phyloP scores from a whole-genome alignment of 75 land plant genomes.

The Pinus albicaulis region DNA sequence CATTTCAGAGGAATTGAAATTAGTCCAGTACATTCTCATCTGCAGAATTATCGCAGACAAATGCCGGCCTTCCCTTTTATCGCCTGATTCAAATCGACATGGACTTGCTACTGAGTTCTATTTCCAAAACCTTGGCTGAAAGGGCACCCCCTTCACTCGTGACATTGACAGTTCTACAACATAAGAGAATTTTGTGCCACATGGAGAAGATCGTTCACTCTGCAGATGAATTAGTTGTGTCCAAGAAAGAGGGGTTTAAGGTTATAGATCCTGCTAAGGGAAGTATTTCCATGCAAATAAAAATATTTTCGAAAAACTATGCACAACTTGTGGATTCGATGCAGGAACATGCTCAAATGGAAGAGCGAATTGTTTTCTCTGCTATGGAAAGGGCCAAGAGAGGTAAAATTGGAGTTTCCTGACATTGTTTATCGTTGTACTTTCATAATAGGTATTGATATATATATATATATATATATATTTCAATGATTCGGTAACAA shows the following conservation, averaged over 20 bases:
- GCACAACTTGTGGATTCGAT: constrained; percentile 52
- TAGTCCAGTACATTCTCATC: constrained; percentile 10
- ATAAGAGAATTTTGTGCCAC: constrained; percentile 66
- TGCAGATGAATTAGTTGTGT: constrained; percentile 50
- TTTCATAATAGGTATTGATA: no score
- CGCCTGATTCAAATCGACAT: constrained; percentile 27
- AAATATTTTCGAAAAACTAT: constrained; percentile 54
- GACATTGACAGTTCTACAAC: constrained; percentile 54
- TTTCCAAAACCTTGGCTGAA: constrained; percentile 20
- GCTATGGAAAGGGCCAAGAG: constrained; percentile 52
- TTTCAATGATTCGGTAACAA: neutral
- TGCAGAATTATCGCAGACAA: constrained; percentile 22
- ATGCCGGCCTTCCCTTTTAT: constrained; percentile 33
- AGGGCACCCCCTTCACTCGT: constrained; percentile 41
- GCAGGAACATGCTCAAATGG: constrained; percentile 97
- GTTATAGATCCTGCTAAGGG: constrained; percentile 33
- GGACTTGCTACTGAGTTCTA: constrained; percentile 19
- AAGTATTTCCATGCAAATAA: constrained; percentile 44
- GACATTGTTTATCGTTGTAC: neutral
- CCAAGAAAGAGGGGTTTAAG: constrained; percentile 16
- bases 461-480: no score
- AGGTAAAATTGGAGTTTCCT: constrained; percentile 33
- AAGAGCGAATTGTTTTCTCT: constrained; percentile 79
- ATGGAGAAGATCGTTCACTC: constrained; percentile 56
- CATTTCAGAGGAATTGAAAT: constrained; percentile 40